Evolutionary conservation across 352 stramenopile genomes (phyloP), one percentile per base, ranked within the genome.

Genomic region (Pythium plurisporium): DNA sequence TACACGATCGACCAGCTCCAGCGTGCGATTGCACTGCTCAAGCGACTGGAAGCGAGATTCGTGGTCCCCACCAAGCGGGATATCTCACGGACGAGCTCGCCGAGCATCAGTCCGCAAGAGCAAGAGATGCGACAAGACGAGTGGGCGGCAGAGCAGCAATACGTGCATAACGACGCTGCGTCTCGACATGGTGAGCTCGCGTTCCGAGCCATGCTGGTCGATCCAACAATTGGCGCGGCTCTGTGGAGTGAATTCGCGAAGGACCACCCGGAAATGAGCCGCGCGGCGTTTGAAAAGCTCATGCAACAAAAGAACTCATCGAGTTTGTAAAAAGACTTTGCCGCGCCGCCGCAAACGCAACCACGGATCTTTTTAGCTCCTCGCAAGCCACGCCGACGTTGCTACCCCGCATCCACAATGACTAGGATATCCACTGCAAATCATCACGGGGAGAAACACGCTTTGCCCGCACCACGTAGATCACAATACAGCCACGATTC

Each of bases 171-270:
- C 25, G 70, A 79, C 33, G 60, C 64, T 1, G 65, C 65, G 6
- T 51, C 70, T 5, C 42, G 70, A 19, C 67, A 79, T 14, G 70
- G 70, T 11, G 67, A 79, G 22, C 59, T 79, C 20, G 70, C 70
- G 19, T 69, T 79, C 26, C 27, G 42, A 5, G 59, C 70, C 15
- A 79, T 79, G 70, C 26, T 74, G 11, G 43, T 68, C 1, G 70
- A 76, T 17, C 61, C 70, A 0, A 53, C 65, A 7, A 25, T 36
- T 5, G 70, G 70, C 12, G 50, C 59, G 1, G 41, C 54, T 26
- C 42, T 76, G 20, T 79, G 70, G 70, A 67, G 65, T 26, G 36
- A 15, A n/a, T 77, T 73, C 26, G 50, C 69, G 4, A 25, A 31
- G 12, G 48, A 65, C 9, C 48, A 74, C 40, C 65, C 69, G 5